phyloP scores from a whole-genome alignment of 805 yeast species.

The Saccharomycopsis oosterbeekiorum region DNA sequence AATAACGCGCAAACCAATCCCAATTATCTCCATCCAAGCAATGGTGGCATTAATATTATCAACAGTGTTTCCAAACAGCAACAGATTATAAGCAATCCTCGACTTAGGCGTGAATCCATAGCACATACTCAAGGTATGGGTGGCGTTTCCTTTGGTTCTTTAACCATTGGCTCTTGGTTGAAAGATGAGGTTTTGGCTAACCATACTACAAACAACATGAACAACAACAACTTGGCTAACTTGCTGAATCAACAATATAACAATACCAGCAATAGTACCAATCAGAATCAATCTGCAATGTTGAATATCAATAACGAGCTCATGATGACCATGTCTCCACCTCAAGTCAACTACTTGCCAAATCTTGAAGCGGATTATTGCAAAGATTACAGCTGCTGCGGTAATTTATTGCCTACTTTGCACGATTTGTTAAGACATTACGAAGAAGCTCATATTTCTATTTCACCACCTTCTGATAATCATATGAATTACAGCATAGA shows the following conservation, averaged over 20 bases:
- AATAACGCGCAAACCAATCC: background rate
- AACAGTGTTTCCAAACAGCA: constrained; percentile 6
- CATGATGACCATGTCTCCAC: constrained; percentile 45
- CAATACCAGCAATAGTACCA: constrained; percentile 1
- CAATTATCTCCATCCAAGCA: constrained; percentile 17
- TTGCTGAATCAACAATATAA: background rate
- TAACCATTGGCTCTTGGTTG: constrained; percentile 91
- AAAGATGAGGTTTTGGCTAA: constrained; percentile 81
- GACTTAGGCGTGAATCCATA: constrained; percentile 77
- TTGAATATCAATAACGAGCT: constrained; percentile 22
- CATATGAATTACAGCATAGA: constrained; percentile 18
- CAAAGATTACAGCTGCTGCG: constrained; percentile 94
- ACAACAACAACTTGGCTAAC: constrained; percentile 13
- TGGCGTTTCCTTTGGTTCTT: constrained; percentile 95
- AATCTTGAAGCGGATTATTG: constrained; percentile 93
- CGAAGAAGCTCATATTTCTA: constrained; percentile 86
- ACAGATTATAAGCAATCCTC: constrained; percentile 23
- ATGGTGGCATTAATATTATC: constrained; percentile 16
- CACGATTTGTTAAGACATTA: constrained; percentile 92
- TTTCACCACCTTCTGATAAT: constrained; percentile 37
- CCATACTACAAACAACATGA: constrained; percentile 14
- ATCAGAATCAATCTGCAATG: constrained; percentile 16
- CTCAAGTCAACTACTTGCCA: constrained; percentile 72
- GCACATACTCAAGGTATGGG: constrained; percentile 98
- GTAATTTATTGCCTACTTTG: constrained; percentile 79